These are phyloP conservation scores for Stemphylium lycopersici DNA, from an alignment of 2,329 filamentous ascomycete genomes.

Conservation along the genomic window DNA sequence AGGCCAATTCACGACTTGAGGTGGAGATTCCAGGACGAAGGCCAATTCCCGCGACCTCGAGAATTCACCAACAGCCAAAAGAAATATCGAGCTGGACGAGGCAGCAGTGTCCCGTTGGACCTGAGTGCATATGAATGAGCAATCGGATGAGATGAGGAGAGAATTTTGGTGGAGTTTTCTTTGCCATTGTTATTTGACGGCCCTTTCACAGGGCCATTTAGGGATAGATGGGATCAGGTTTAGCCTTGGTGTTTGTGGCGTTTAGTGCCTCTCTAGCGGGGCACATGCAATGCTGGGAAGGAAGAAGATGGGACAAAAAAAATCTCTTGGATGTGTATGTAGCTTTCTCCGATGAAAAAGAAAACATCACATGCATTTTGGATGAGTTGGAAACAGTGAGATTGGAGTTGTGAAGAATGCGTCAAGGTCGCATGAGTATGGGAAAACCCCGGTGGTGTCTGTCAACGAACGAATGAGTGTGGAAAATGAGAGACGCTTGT, in stretches of 20 bases:
- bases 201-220: conserved; percentile 2
- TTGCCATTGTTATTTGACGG: conserved; percentile 13
- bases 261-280: background rate
- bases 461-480: too few species aligned
- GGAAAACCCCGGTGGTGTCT: too few species aligned
- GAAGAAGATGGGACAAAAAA: background rate
- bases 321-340: background rate
- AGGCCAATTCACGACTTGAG: conserved; percentile 75
- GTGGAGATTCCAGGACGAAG: conserved; percentile 87
- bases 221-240: conserved; percentile 17
- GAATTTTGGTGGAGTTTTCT: conserved; percentile 5
- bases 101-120: conserved; percentile 92
- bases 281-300: background rate
- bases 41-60: conserved; percentile 81
- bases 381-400: background rate
- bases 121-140: conserved; percentile 63
- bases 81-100: conserved; percentile 86
- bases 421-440: too few species aligned
- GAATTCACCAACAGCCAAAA: conserved; percentile 76
- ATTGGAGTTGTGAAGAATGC: too few species aligned
- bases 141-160: background rate
- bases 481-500: too few species aligned
- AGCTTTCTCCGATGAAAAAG: background rate
- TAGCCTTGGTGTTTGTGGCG: conserved; percentile 28
- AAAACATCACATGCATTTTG: background rate